Base-by-base conservation (phyloP, 2,329 filamentous ascomycete species). In the Xylariaceae sp. region DNA sequence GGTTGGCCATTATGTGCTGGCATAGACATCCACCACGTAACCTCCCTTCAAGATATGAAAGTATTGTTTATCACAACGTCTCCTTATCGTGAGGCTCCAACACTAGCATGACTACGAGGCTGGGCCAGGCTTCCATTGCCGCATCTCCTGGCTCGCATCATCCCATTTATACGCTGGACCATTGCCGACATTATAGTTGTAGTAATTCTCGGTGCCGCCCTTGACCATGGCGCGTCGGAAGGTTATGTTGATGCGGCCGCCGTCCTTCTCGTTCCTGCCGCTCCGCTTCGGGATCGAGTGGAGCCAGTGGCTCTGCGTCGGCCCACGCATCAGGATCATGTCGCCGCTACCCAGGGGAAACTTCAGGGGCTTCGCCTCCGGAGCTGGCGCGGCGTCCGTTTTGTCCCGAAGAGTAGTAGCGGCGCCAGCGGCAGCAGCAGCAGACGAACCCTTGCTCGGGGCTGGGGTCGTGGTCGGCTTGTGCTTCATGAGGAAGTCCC, bases 401-500 rank as follows among this genome's bases (percentile, higher is more conserved):
- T 50, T 53, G 28, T 36, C 15, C 30, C 26, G 26, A n/a, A n/a
- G n/a, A n/a, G n/a, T n/a, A n/a, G n/a, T n/a, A n/a, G n/a, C n/a
- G n/a, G n/a, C n/a, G n/a, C n/a, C n/a, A n/a, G n/a, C n/a, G n/a
- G n/a, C n/a, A n/a, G n/a, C n/a, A n/a, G 22, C 11, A 11, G 11
- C 22, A 26, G 22, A 26, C 6, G 22, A 26, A 26, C 22, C 11
- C 29, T 39, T 42, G 29, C 30, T 40, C 17, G 15, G 16, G 30
- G 12, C 19, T 18, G 52, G 42, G 37, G 55, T 54, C 3, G 54
- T 52, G 15, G 56, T 59, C 1, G 83, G 80, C 59, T 90, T 91
- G 56, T 88, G 86, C 63, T 87, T 89, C 75, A 91, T 78, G 12
- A 88, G 62, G 54, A 91, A 91, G 52, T 90, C 87, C 12, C 87